Base-by-base conservation (phyloP, 106 monocot genomes). In the Xerophyta viscosa region DNA sequence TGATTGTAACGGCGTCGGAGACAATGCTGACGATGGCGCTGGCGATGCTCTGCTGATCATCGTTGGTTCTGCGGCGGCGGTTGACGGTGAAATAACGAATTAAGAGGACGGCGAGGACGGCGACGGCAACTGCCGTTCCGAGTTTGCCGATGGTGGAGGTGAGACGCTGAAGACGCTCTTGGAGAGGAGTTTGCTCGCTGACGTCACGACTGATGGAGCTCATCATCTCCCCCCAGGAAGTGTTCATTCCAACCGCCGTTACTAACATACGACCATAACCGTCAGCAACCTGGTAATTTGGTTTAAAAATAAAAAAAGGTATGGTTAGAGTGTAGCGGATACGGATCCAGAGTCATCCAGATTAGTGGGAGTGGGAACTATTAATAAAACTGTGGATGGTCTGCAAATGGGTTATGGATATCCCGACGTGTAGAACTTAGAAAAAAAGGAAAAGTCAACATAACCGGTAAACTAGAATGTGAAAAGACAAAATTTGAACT, bases 161-260 rank as follows among this genome's bases (percentile, higher is more conserved):
- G 14, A 80, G 70, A 42, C 50, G 33, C 46, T 70, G 27, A 37
- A 75, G 74, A 0, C 75, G 65, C 49, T 75, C 71, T 57, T 80
- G 80, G 8, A 80, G 57, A 21, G 80, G 80, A 6, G 80, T 80
- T 17, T 24, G 53, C 33, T 80, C 70, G 49, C 29, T 56, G 23
- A 27, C 58, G n/a, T 70, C 65, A 7, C 58, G 42, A 12, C 25
- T 52, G 44, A 80, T 57, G 54, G 50, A 54, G 48, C 66, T 33
- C 80, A 80, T 80, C 80, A 80, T 74, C 56, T 66, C 61, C 0
- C 80, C 80, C 80, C 80, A 80, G 9, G 55, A 26, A 2, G 74
- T 80, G 65, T 80, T 60, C 37, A 50, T 70, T 29, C 74, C 74
- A 20, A 74, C 74, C 8, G 80, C 68, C 1, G 80, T 80, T 48